Evolutionary conservation across 2,329 filamentous ascomycete species (phyloP).

Genomic region (Calonectria pseudoturangicola): DNA sequence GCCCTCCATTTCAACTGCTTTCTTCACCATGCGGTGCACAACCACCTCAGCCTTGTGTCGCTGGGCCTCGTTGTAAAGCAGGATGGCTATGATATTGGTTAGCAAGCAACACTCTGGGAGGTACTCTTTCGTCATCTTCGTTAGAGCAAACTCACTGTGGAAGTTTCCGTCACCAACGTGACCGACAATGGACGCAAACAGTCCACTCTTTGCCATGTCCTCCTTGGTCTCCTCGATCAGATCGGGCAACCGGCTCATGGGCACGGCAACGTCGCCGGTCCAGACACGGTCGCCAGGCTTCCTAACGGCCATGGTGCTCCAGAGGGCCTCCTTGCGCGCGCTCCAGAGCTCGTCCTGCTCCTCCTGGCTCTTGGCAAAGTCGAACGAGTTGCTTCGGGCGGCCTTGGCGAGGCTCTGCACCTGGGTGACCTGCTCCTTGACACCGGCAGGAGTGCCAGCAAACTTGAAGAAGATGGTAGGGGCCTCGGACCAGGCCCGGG

Average conservation of each 20-base stretch:
- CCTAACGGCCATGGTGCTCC: slow-evolving; percentile 83
- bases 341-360: slow-evolving; percentile 89
- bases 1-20: slow-evolving; percentile 88
- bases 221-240: slow-evolving; percentile 84
- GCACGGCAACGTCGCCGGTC: slow-evolving; percentile 92
- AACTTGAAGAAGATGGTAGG: slow-evolving; percentile 93
- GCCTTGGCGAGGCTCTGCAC: slow-evolving; percentile 78
- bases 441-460: slow-evolving; percentile 79
- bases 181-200: slow-evolving; percentile 75
- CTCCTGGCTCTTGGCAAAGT: slow-evolving; percentile 81
- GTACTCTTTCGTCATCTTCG: too few relatives aligned
- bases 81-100: slow-evolving; percentile 64
- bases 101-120: not conserved
- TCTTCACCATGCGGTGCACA: slow-evolving; percentile 90
- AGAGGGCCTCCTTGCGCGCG: slow-evolving; percentile 88
- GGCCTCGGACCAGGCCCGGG: slow-evolving; percentile 80
- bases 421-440: slow-evolving; percentile 86
- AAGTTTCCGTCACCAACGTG: slow-evolving; percentile 89
- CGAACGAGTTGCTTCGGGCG: slow-evolving; percentile 80
- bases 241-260: slow-evolving; percentile 82
- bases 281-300: slow-evolving; percentile 83
- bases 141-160: slow-evolving; percentile 68
- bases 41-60: slow-evolving; percentile 80
- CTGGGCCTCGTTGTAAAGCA: slow-evolving; percentile 79
- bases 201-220: slow-evolving; percentile 64